Evolutionary conservation across 331 rosid genomes (phyloP), one percentile per base, ranked within the genome.

Genomic region (Rhamnella rubrinervis): DNA sequence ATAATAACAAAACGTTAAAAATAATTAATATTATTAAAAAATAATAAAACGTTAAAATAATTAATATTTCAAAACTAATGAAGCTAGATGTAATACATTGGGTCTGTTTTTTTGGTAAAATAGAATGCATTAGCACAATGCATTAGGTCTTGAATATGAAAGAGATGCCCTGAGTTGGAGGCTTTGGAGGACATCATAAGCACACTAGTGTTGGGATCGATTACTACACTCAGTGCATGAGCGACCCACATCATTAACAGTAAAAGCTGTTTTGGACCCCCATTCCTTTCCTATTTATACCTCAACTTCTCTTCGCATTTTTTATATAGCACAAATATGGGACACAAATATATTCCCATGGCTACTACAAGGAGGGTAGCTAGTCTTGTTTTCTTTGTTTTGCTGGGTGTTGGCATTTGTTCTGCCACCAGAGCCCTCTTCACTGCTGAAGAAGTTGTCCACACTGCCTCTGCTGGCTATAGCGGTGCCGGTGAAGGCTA

Each of bases 181-280:
- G 21, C 12, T 44, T 25, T 75, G 77, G 91, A 66, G 44, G 77
- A 85, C 86, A 79, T 85, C 86, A 79, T 59, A 78, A 68, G n/a
- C 85, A 72, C 85, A 82, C 80, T 65, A 66, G 40, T 71, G 52
- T 2, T 28, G 35, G 35, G 35, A 28, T 28, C 35, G 4, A 28
- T 28, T 28, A 28, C 35, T 28, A 28, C 35, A 28, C 4, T 28
- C 35, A 28, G 35, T 15, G 28, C 15, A 25, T 5, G 38, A 21
- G 39, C 31, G 55, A 44, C 17, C 64, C 77, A 72, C 64, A 41
- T 38, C n/a, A 21, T 57, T 44, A 55, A 17, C 52, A 57, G 55
- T 19, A 61, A 65, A 73, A n/a, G 23, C 66, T 16, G 57, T 57
- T 65, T 73, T 17, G 49, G 21, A 57, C 17, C 52, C 64, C 41